A percentile compares a stretch with the other conserved stretches of the same genome.
Evolutionary conservation across 1,284 basidiomycete species (phyloP).

Genomic region (Phellopilus nigrolimitatus): DNA sequence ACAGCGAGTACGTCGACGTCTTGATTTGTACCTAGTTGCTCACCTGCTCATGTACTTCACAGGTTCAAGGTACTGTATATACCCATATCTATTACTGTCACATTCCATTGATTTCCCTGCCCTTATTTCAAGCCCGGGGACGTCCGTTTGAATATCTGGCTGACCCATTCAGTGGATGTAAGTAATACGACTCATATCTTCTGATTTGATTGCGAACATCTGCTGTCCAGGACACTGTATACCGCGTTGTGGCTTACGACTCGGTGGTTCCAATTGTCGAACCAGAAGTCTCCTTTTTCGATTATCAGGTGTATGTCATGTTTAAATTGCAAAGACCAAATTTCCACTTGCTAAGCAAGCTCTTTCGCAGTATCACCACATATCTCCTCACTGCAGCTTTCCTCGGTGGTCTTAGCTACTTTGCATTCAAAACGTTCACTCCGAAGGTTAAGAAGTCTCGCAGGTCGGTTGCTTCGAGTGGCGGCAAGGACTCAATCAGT

Average conservation of each 20-base stretch:
- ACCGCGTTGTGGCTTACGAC: slow-evolving; percentile 71
- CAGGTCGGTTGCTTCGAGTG: slow-evolving; percentile 26
- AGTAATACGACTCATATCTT: slow-evolving; percentile 24
- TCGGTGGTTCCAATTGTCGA: slow-evolving; percentile 80
- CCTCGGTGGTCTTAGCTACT: slow-evolving; percentile 62
- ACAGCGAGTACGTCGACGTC: slow-evolving; percentile 70
- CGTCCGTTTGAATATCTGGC: slow-evolving; percentile 72
- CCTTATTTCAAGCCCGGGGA: slow-evolving; percentile 59
- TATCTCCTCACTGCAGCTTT: slow-evolving; percentile 70
- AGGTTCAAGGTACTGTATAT: slow-evolving; percentile 58
- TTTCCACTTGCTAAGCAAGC: too few species aligned
- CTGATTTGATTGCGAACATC: slow-evolving; percentile 16
- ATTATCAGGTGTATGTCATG: slow-evolving; percentile 67
- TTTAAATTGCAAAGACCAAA: slow-evolving; percentile 4
- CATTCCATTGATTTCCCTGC: neutral
- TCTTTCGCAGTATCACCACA: slow-evolving; percentile 61
- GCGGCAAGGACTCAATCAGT: slow-evolving; percentile 32
- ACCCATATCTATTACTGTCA: slow-evolving; percentile 6
- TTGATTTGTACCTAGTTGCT: slow-evolving; percentile 1
- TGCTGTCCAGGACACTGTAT: slow-evolving; percentile 42
- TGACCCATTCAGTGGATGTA: slow-evolving; percentile 68
- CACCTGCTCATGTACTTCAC: slow-evolving; percentile 22
- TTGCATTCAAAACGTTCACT: slow-evolving; percentile 63
- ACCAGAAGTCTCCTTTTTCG: slow-evolving; percentile 73
- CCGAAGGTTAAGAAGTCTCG: slow-evolving; percentile 56